A percentile compares a stretch with the other conserved stretches of the same genome.
Evolutionary conservation across 75 land plant genomes (phyloP).

Genomic region (Picea glauca): DNA sequence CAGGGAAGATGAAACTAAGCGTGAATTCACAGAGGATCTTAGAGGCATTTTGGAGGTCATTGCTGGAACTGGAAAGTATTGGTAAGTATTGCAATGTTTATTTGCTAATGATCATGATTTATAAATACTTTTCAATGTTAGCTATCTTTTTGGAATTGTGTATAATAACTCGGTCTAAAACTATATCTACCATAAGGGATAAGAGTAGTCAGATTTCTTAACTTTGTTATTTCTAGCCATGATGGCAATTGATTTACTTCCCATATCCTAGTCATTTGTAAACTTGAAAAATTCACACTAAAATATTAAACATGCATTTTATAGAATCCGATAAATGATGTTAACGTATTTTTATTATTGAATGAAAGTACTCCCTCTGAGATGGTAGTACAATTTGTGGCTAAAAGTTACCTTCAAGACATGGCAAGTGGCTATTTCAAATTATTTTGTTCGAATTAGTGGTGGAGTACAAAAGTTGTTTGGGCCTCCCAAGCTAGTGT

Average conservation of each 20-base stretch:
- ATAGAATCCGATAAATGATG: not conserved
- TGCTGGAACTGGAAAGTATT: conserved; percentile 54
- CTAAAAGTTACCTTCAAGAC: not conserved
- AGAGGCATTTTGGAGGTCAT: conserved; percentile 47
- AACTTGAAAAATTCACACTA: not conserved
- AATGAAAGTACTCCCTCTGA: not conserved
- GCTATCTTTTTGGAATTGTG: not conserved
- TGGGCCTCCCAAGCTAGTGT: too few species aligned
- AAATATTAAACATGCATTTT: not conserved
- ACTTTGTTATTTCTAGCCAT: too few species aligned
- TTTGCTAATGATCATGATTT: not conserved
- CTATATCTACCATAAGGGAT: not conserved
- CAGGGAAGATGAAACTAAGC: conserved; percentile 35
- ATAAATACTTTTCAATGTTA: not conserved
- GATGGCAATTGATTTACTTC: not conserved
- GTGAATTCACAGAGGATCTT: conserved; percentile 32
- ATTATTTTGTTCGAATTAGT: not conserved
- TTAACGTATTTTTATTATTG: not conserved
- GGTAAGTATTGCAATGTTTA: conserved; percentile 22
- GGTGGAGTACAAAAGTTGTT: not conserved
- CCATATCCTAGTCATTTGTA: not conserved
- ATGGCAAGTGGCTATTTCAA: not conserved
- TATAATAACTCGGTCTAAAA: not conserved
- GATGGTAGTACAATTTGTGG: not conserved
- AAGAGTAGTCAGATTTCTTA: not conserved